phyloP scores from a whole-genome alignment of 192 early-diverging fungal species.

The Gamsiella multidivaricata region DNA sequence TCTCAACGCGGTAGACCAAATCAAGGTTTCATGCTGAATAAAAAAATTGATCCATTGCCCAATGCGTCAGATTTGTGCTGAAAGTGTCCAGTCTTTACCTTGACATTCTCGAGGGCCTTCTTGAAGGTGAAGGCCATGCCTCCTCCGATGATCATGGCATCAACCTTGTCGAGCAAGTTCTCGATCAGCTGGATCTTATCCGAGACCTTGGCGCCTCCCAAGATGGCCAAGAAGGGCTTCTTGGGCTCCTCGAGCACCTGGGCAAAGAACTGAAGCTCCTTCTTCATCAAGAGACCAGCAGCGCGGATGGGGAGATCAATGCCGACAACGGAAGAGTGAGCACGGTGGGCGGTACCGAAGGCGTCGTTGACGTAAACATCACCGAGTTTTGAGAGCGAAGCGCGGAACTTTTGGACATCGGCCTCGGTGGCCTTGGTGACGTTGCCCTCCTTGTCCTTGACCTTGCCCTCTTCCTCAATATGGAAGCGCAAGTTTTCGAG shows the following conservation, averaged over 20 bases:
- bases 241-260: slow-evolving; percentile 95
- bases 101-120: slow-evolving; percentile 86
- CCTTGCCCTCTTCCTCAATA: slow-evolving; percentile 96
- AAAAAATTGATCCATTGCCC: too few species aligned
- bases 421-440: slow-evolving; percentile 89
- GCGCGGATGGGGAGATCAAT: slow-evolving; percentile 90
- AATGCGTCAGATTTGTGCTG: too few species aligned
- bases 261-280: slow-evolving; percentile 98
- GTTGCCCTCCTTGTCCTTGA: slow-evolving; percentile 90
- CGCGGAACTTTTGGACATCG: slow-evolving; percentile 88
- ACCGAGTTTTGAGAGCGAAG: slow-evolving; percentile 91
- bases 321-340: slow-evolving; percentile 98
- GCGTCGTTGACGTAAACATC: slow-evolving; percentile 99
- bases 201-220: slow-evolving; percentile 97
- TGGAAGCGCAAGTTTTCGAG: slow-evolving; percentile 99
- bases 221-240: slow-evolving; percentile 94
- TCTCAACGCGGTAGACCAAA: too few species aligned
- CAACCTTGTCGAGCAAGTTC: slow-evolving; percentile 96
- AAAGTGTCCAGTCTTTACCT: too few species aligned
- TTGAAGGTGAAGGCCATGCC: slow-evolving; percentile 99
- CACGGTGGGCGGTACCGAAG: slow-evolving; percentile 98
- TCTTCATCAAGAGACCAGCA: slow-evolving; percentile 98
- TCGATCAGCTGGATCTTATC: slow-evolving; percentile 99
- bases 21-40: background rate
- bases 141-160: slow-evolving; percentile 84